Conservation (phyloP, 78 protist genomes). For the Polysphondylium violaceum region DNA sequence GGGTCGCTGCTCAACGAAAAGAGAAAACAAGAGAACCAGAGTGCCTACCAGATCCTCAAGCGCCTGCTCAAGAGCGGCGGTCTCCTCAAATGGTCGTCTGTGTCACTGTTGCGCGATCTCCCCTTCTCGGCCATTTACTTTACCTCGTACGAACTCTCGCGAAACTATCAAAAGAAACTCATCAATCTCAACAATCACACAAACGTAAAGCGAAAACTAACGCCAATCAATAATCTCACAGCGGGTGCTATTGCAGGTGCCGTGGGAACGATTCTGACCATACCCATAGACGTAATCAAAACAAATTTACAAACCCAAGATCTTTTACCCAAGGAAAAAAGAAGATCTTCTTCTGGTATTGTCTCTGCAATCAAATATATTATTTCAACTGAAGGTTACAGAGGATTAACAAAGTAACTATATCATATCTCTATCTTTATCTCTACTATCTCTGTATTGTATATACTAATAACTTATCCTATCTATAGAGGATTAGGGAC, state of each 20-base stretch:
- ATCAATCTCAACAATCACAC: background rate
- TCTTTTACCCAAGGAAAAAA: constrained; percentile 17
- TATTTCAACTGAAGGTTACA: constrained; percentile 36
- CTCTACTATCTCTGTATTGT: too few species aligned
- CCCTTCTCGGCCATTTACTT: constrained; percentile 57
- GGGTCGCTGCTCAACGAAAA: background rate
- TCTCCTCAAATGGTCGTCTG: constrained; percentile 40
- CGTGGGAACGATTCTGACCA: constrained; percentile 30
- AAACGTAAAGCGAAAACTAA: background rate
- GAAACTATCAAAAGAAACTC: background rate
- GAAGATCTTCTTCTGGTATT: constrained; percentile 40
- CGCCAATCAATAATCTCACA: constrained; percentile 3
- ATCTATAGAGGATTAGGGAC: constrained; percentile 41
- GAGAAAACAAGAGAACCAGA: background rate
- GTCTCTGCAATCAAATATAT: constrained; percentile 2
- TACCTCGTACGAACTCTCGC: constrained; percentile 9
- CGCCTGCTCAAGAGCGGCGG: constrained; percentile 20
- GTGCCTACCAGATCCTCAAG: background rate
- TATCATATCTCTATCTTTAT: too few species aligned
- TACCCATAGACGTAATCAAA: constrained; percentile 69
- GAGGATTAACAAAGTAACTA: constrained; percentile 75
- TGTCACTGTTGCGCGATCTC: constrained; percentile 45
- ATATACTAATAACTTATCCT: too few species aligned
- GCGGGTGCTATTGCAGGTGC: constrained; percentile 32
- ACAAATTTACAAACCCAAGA: constrained; percentile 64